These are phyloP conservation scores for Cerioporus squamosus DNA, from an alignment of 1,284 basidiomycete genomes.

Conservation along the genomic window DNA sequence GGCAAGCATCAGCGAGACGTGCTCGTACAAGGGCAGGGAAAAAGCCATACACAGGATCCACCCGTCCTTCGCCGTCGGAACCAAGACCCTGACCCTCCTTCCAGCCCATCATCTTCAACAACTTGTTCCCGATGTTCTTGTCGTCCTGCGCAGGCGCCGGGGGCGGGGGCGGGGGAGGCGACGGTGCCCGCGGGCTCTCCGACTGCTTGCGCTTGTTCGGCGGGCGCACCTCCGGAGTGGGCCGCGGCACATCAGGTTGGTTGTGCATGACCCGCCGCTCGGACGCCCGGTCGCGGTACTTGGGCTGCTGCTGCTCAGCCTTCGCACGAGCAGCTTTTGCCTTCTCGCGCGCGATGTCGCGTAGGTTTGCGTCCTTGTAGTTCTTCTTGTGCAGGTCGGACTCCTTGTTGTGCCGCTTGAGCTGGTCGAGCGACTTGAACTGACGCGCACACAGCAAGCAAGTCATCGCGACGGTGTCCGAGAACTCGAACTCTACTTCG, in stretches of 20 bases:
- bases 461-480: slow-evolving; percentile 71
- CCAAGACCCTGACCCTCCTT: slow-evolving; percentile 88
- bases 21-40: background rate
- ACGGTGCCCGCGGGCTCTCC: slow-evolving; percentile 66
- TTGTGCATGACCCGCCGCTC: slow-evolving; percentile 88
- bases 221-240: slow-evolving; percentile 33
- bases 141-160: slow-evolving; percentile 76
- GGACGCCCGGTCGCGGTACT: slow-evolving; percentile 91
- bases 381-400: slow-evolving; percentile 97
- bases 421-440: slow-evolving; percentile 85
- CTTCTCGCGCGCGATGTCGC: slow-evolving; percentile 78
- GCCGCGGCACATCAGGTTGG: slow-evolving; percentile 82
- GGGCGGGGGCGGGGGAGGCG: slow-evolving; percentile 64
- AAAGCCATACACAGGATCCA: slow-evolving; percentile 77
- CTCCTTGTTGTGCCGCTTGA: slow-evolving; percentile 86
- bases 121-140: slow-evolving; percentile 85
- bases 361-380: slow-evolving; percentile 68
- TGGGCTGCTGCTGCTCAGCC: slow-evolving; percentile 48
- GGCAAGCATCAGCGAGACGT: background rate
- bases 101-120: slow-evolving; percentile 97
- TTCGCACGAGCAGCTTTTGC: slow-evolving; percentile 51
- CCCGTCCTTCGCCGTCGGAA: slow-evolving; percentile 76
- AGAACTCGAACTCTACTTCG: slow-evolving; percentile 75
- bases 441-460: slow-evolving; percentile 91
- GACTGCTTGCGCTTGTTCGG: slow-evolving; percentile 49